phyloP scores from a whole-genome alignment of 2,329 filamentous ascomycete genomes.

The Phialophora macrospora region DNA sequence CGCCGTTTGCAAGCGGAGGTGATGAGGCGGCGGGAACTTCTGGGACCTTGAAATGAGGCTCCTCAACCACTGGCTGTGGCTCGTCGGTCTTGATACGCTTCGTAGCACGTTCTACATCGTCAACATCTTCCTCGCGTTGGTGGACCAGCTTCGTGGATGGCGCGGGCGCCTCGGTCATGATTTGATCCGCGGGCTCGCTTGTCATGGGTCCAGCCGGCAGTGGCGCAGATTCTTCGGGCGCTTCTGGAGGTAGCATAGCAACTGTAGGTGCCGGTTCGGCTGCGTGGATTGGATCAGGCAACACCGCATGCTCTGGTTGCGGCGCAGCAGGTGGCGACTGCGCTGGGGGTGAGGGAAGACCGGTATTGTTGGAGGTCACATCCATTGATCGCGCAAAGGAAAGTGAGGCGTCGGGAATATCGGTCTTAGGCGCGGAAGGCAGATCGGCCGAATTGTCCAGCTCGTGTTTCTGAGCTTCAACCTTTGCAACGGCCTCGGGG shows the following conservation, averaged over 20 bases:
- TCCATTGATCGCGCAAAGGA: conserved; percentile 7
- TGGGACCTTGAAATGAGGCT: conserved; percentile 52
- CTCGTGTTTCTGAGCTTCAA: conserved; percentile 40
- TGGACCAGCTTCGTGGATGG: conserved; percentile 67
- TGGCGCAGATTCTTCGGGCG: conserved; percentile 36
- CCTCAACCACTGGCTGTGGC: conserved; percentile 44
- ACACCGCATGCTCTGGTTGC: conserved; percentile 43
- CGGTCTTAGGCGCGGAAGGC: conserved; percentile 16
- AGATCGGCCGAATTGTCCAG: conserved; percentile 37
- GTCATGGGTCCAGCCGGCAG: conserved; percentile 31
- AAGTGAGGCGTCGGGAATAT: conserved; percentile 17
- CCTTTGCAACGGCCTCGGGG: conserved; percentile 33
- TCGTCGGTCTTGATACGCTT: conserved; percentile 80
- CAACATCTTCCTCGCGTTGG: conserved; percentile 74
- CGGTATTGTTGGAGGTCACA: conserved; percentile 26
- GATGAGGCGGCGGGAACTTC: conserved; percentile 46
- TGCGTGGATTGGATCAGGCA: conserved; percentile 20
- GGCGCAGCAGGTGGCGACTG: conserved; percentile 40
- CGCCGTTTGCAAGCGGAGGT: conserved; percentile 31
- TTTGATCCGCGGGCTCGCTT: conserved; percentile 48
- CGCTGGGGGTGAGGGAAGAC: conserved; percentile 34
- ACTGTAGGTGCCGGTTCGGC: conserved; percentile 15
- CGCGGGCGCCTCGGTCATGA: conserved; percentile 61
- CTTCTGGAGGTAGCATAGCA: conserved; percentile 22
- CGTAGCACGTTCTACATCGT: conserved; percentile 66